These are phyloP conservation scores for Fusarium annulatum DNA, from an alignment of 2,329 filamentous ascomycete genomes.

Conservation along the genomic window DNA sequence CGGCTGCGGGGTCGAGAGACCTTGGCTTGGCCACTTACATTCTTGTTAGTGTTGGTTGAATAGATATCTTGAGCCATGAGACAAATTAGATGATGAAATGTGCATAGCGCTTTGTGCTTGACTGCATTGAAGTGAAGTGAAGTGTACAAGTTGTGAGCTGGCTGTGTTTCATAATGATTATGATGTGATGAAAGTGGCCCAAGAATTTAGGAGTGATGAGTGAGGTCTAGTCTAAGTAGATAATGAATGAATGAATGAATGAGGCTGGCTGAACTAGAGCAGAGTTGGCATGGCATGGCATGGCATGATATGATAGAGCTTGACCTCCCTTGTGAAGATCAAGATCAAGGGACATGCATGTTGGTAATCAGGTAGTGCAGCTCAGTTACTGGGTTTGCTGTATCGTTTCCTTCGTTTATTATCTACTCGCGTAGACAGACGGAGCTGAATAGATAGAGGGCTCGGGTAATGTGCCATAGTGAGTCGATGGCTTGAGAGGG, in stretches of 20 bases:
- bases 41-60: slow-evolving; percentile 19
- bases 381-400: background rate
- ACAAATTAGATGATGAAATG: slow-evolving; percentile 34
- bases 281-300: slow-evolving; percentile 14
- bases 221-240: background rate
- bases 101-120: slow-evolving; percentile 1
- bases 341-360: background rate
- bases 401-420: background rate
- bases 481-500: slow-evolving; percentile 24
- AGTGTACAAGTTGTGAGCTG: slow-evolving; percentile 9
- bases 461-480: background rate
- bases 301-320: background rate
- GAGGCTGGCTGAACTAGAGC: slow-evolving; percentile 25
- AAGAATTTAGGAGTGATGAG: slow-evolving; percentile 5
- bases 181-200: slow-evolving; percentile 17
- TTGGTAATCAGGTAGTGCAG: background rate
- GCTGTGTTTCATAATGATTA: slow-evolving; percentile 5
- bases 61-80: slow-evolving; percentile 42
- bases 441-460: slow-evolving; percentile 19
- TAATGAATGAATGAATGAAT: background rate
- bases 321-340: background rate
- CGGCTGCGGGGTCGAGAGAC: slow-evolving; percentile 25
- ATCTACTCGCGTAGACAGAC: slow-evolving; percentile 4
- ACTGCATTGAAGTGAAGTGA: background rate
- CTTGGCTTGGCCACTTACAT: slow-evolving; percentile 23